phyloP scores from a whole-genome alignment of 2,329 filamentous ascomycete genomes.

The Rhynchosporium graminicola region DNA sequence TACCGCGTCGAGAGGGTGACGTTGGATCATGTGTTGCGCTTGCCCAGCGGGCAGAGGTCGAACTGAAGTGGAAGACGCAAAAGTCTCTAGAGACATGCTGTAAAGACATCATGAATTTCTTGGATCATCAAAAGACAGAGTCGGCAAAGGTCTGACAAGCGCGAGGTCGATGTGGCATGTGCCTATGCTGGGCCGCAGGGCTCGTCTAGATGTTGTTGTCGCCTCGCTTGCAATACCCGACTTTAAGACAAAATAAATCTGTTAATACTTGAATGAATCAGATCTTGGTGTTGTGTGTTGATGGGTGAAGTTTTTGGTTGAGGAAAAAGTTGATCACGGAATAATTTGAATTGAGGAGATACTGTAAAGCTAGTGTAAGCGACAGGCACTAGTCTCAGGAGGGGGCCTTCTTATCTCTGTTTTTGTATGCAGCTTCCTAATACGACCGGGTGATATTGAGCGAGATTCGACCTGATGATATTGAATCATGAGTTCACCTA shows the following conservation, averaged over 20 bases:
- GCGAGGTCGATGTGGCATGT: not conserved
- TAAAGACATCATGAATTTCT: constrained; percentile 25
- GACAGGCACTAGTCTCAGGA: not conserved
- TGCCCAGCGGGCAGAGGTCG: constrained; percentile 42
- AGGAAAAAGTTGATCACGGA: not conserved
- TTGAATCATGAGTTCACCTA: not conserved
- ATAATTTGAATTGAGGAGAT: not conserved
- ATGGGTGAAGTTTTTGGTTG: not conserved
- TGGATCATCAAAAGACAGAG: constrained; percentile 15
- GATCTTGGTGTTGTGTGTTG: not conserved
- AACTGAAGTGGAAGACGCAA: constrained; percentile 44
- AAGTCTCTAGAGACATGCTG: constrained; percentile 25
- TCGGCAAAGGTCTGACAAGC: constrained; percentile 1
- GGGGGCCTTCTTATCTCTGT: not conserved
- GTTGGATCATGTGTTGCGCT: constrained; percentile 47
- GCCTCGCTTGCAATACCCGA: not conserved
- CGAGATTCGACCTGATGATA: not conserved
- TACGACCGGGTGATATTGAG: not conserved
- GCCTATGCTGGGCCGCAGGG: not conserved
- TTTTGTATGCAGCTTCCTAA: constrained; percentile 4
- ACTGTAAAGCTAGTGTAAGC: constrained; percentile 1
- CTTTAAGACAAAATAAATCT: not conserved
- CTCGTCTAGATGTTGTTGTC: not conserved
- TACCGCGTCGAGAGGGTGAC: constrained; percentile 44
- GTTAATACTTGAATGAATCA: not conserved